Percentiles rank a stretch among this genome's conserved stretches.
phyloP scores from a whole-genome alignment of 495 filamentous ascomycete genomes.

The Peziza echinospora region DNA sequence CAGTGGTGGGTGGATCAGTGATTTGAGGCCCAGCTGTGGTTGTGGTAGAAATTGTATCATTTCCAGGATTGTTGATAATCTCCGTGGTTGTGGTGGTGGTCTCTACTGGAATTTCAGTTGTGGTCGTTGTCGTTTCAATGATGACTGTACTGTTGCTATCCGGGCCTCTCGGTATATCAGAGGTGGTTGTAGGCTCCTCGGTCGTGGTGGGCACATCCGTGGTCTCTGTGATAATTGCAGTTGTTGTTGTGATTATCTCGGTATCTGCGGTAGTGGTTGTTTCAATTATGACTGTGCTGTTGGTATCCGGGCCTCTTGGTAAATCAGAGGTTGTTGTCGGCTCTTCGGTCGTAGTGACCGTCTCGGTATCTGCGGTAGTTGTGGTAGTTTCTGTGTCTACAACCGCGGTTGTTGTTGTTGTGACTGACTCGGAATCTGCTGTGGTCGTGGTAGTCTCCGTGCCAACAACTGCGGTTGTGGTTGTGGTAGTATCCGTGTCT shows the following conservation, averaged over 20 bases:
- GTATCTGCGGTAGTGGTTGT: slow-evolving; percentile 6
- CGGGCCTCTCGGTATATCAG: slow-evolving; percentile 3
- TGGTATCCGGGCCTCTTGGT: slow-evolving; percentile 2
- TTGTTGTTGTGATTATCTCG: slow-evolving; percentile 18
- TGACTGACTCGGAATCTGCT: slow-evolving; percentile 7
- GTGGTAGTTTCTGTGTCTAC: slow-evolving; percentile 17
- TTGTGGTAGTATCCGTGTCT: slow-evolving; percentile 6
- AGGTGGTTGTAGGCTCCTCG: slow-evolving; percentile 5
- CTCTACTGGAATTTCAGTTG: not conserved
- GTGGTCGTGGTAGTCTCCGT: slow-evolving; percentile 2
- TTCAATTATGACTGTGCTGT: no score
- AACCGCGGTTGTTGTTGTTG: slow-evolving; percentile 11
- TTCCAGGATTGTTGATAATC: not conserved
- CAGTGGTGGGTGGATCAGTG: slow-evolving; percentile 11
- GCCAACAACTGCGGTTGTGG: slow-evolving; percentile 3
- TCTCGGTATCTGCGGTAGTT: slow-evolving; percentile 7
- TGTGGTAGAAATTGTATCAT: not conserved
- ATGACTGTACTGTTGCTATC: no score
- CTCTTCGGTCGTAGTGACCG: slow-evolving; percentile 7
- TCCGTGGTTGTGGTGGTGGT: not conserved
- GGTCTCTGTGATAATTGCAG: slow-evolving; percentile 11
- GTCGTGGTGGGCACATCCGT: slow-evolving; percentile 7
- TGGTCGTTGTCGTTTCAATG: no score
- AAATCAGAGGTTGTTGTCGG: slow-evolving; percentile 5
- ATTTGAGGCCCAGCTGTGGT: slow-evolving; percentile 3